A percentile compares a stretch with the other conserved stretches of the same genome.
These are phyloP conservation scores for Kurtzmaniella quercitrusa DNA, from an alignment of 1,139 yeast species.

Conservation along the genomic window DNA sequence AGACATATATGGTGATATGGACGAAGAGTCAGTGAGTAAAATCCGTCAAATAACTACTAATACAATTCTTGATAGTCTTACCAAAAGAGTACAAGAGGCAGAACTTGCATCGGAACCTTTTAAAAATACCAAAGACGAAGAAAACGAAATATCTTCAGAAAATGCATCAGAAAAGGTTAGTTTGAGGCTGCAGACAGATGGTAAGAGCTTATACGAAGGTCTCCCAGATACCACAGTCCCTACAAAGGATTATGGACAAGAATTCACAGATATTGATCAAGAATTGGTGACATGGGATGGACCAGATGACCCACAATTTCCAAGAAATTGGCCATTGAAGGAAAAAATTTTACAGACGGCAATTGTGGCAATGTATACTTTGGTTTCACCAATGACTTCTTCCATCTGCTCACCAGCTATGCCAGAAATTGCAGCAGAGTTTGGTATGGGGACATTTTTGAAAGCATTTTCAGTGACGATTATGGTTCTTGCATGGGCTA, in stretches of 20 bases:
- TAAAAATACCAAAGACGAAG: conserved; percentile 10
- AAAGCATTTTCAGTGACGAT: conserved; percentile 51
- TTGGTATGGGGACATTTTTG: conserved; percentile 35
- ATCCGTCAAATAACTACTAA: conserved; percentile 35
- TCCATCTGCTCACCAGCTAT: conserved; percentile 60
- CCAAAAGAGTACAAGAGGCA: conserved; percentile 16
- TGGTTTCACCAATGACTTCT: conserved; percentile 57
- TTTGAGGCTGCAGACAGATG: not conserved
- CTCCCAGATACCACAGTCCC: conserved; percentile 39
- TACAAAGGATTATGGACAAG: conserved; percentile 44
- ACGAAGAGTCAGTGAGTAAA: conserved; percentile 25
- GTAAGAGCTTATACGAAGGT: conserved; percentile 15
- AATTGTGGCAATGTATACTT: conserved; percentile 50
- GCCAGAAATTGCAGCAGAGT: conserved; percentile 36
- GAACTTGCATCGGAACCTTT: conserved; percentile 9
- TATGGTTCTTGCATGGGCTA: conserved; percentile 61
- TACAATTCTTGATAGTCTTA: conserved; percentile 30
- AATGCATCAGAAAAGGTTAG: conserved; percentile 3
- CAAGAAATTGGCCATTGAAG: conserved; percentile 52
- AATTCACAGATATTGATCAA: conserved; percentile 50
- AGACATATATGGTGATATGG: conserved; percentile 34
- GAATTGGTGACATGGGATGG: conserved; percentile 67
- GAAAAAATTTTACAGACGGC: conserved; percentile 42
- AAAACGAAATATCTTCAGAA: conserved; percentile 4
- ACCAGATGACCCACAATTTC: conserved; percentile 53